Evolutionary conservation across 371 early-diverging fungal genomes (phyloP).

Genomic region (Funneliformis caledonium): DNA sequence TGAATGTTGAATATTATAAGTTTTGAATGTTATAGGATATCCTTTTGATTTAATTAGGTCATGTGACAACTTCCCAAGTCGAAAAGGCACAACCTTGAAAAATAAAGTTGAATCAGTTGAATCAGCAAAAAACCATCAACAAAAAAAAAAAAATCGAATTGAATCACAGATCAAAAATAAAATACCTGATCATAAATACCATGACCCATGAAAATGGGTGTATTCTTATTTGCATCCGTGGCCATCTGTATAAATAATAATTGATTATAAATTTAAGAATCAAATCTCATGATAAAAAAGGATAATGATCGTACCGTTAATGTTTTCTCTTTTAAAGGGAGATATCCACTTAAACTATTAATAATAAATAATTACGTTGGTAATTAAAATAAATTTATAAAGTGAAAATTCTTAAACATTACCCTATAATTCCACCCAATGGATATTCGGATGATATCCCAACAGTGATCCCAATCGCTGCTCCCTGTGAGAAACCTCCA

Average conservation of each 20-base stretch:
- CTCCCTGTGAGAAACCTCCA: constrained; percentile 95
- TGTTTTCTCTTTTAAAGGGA: constrained; percentile 70
- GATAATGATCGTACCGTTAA: constrained; percentile 46
- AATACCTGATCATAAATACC: constrained; percentile 79
- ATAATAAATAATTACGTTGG: constrained; percentile 54
- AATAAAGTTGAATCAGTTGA: not conserved
- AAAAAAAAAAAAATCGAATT: no score
- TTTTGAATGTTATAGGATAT: constrained; percentile 74
- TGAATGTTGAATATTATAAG: constrained; percentile 84
- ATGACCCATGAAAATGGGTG: constrained; percentile 89
- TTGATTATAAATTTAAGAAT: not conserved
- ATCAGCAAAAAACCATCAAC: not conserved
- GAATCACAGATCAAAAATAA: not conserved
- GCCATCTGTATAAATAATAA: constrained; percentile 52
- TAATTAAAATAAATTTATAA: not conserved
- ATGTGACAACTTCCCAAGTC: constrained; percentile 72
- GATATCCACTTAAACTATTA: constrained; percentile 78
- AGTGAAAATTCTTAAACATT: not conserved
- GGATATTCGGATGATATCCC: constrained; percentile 76
- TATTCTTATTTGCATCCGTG: constrained; percentile 71
- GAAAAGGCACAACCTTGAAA: constrained; percentile 65
- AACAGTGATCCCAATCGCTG: constrained; percentile 78
- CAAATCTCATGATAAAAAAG: not conserved
- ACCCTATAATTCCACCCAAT: constrained; percentile 56
- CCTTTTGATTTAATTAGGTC: constrained; percentile 68